phyloP scores from a whole-genome alignment of 2,329 filamentous ascomycete species.

The Alternaria sp. region DNA sequence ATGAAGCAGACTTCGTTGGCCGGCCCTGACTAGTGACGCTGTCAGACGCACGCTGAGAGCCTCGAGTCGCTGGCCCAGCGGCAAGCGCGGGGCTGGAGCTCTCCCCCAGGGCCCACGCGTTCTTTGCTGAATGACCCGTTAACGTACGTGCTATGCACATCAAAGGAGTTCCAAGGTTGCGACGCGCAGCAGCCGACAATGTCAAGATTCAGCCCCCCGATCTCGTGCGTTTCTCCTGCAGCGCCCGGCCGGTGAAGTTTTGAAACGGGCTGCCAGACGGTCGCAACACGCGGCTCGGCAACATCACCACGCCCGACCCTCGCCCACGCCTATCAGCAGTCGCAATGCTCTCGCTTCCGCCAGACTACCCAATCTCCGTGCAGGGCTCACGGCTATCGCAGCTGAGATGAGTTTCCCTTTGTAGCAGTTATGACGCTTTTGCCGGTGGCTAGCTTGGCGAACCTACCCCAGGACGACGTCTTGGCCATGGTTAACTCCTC shows the following conservation, averaged over 20 bases:
- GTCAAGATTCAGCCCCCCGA: neutral
- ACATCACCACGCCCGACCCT: neutral
- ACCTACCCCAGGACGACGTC: neutral
- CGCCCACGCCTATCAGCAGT: neutral
- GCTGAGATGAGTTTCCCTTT: neutral
- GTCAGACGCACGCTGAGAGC: neutral
- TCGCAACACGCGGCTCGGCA: neutral
- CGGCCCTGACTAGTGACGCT: neutral
- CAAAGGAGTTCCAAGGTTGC: neutral
- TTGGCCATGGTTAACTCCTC: neutral
- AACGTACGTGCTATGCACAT: neutral
- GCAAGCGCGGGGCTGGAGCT: neutral
- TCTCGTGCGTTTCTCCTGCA: neutral
- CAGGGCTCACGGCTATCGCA: neutral
- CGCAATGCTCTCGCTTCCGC: neutral
- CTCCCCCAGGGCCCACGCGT: constrained; percentile 1
- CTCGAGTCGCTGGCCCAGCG: neutral
- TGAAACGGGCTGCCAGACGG: neutral
- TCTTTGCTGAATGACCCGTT: neutral
- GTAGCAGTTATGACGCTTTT: neutral
- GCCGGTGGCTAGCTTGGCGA: neutral
- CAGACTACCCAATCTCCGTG: neutral
- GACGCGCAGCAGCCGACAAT: neutral
- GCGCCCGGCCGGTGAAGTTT: neutral
- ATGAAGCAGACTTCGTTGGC: neutral